Evolutionary conservation across 2,329 filamentous ascomycete species (phyloP).

Genomic region (Aureobasidium sp.): DNA sequence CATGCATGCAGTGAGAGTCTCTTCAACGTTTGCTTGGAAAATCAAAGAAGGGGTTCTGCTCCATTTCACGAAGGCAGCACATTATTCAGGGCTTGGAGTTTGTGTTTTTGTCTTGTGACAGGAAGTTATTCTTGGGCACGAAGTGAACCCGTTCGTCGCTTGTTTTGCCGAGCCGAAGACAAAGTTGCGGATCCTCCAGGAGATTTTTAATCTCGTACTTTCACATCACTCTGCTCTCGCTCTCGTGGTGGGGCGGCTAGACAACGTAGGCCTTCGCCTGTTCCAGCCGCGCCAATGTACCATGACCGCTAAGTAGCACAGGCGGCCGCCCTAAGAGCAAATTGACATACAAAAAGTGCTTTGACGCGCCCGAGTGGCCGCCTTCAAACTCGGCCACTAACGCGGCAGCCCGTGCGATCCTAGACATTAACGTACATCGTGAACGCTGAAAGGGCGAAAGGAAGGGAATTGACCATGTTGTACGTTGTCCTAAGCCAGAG

Average conservation of each 20-base stretch:
- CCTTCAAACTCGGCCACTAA: background rate
- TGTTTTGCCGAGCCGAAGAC: slow-evolving; percentile 2
- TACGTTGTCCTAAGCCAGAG: background rate
- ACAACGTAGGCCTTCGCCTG: background rate
- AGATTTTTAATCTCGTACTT: background rate
- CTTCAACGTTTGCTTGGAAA: background rate
- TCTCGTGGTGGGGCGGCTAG: background rate
- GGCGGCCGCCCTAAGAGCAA: background rate
- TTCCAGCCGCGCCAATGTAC: background rate
- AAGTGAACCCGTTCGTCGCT: background rate
- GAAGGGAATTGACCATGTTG: background rate
- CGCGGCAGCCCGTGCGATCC: slow-evolving; percentile 13
- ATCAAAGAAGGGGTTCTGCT: background rate
- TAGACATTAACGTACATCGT: slow-evolving; percentile 2
- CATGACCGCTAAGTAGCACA: background rate
- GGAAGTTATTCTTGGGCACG: background rate
- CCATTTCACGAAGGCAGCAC: background rate
- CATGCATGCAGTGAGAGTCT: background rate
- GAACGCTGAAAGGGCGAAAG: slow-evolving; percentile 5
- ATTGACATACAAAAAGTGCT: background rate
- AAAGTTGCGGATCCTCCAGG: background rate
- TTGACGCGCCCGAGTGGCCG: slow-evolving; percentile 13
- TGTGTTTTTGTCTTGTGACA: background rate
- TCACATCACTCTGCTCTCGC: background rate
- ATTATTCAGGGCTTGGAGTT: background rate